Base-by-base conservation (phyloP, 2,329 filamentous ascomycete genomes). In the Penicillium vulpinum region DNA sequence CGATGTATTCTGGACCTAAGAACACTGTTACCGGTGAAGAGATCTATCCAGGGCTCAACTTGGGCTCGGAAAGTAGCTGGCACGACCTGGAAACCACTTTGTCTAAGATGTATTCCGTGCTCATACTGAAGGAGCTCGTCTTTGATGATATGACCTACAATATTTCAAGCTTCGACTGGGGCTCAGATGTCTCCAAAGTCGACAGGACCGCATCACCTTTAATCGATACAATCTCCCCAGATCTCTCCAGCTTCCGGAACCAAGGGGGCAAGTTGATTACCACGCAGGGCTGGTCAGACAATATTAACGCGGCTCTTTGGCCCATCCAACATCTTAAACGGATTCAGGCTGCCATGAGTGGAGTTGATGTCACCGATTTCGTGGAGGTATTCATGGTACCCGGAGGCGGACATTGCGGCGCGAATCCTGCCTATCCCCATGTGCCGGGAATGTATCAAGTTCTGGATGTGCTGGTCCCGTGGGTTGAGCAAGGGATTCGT, bases 41-140 rank as follows among this genome's bases (percentile, higher is more conserved):
- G 18, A 58, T 78, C 8, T 79, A 79, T 59, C 76, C 77, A 2
- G 76, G 77, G 9, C 77, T 78, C 50, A 62, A 65, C 0, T 56
- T 74, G 15, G 76, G 77, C 39, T 76, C 73, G 5, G 77, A 79
- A 51, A 71, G 57, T 8, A 63, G 71, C 41, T 78, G 74, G 76
- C 47, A 69, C 5, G 11, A 59, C 1, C 75, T 77, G 57, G 73
- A 78, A 63, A 68, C 66, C 4, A 29, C 45, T 2, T 63, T 78
- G 0, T 67, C 73, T 4, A 39, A 71, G 5, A 66, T 63, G 4
- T 79, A 75, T 33, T 33, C 31, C 6, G 2, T 4, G 2, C 31
- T 33, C 31, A 33, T 33, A 1, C 31, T 33, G 13, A 33, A 16
- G 31, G 31, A 33, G 13, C 31, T 33, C 31, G 31, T 33, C 13